Conservation (phyloP, 768 basidiomycete species). For the Tylopilus vinaceipallidus region DNA sequence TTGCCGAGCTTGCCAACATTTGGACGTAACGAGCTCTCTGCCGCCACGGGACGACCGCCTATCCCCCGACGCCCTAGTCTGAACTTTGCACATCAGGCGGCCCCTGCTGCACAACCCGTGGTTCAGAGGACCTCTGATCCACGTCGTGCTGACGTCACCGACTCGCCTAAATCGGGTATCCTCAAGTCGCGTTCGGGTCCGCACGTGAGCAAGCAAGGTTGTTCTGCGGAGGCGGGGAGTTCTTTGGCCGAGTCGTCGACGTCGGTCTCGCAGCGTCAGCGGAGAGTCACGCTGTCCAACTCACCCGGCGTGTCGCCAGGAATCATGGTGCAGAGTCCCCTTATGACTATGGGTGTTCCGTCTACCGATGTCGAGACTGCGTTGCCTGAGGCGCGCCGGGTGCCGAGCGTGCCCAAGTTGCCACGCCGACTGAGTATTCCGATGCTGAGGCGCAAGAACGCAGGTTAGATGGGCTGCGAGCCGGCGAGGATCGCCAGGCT, state of each 20-base stretch:
- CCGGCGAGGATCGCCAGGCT: no score
- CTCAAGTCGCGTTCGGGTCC: constrained; percentile 14
- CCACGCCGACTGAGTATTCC: constrained; percentile 31
- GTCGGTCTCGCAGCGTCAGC: constrained; percentile 8
- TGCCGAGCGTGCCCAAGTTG: constrained; percentile 23
- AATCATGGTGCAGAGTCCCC: not conserved
- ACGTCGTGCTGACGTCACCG: constrained; percentile 4
- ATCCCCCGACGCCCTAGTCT: constrained; percentile 16
- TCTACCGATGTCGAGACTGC: not conserved
- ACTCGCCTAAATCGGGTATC: constrained; percentile 13
- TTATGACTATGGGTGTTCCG: not conserved
- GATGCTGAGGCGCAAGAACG: constrained; percentile 25
- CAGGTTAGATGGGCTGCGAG: not conserved
- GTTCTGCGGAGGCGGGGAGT: not conserved
- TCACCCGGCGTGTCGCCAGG: constrained; percentile 6
- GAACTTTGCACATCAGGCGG: not conserved
- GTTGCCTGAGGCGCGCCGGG: constrained; percentile 7
- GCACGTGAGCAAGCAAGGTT: constrained; percentile 5
- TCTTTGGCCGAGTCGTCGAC: constrained; percentile 1
- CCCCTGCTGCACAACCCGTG: not conserved
- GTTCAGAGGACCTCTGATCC: constrained; percentile 1
- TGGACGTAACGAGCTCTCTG: constrained; percentile 1
- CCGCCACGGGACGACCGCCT: not conserved
- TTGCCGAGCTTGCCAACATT: constrained; percentile 26
- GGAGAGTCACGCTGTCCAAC: constrained; percentile 22